phyloP scores from a whole-genome alignment of 2,329 filamentous ascomycete genomes.

The Aaosphaeria pasadenensis region DNA sequence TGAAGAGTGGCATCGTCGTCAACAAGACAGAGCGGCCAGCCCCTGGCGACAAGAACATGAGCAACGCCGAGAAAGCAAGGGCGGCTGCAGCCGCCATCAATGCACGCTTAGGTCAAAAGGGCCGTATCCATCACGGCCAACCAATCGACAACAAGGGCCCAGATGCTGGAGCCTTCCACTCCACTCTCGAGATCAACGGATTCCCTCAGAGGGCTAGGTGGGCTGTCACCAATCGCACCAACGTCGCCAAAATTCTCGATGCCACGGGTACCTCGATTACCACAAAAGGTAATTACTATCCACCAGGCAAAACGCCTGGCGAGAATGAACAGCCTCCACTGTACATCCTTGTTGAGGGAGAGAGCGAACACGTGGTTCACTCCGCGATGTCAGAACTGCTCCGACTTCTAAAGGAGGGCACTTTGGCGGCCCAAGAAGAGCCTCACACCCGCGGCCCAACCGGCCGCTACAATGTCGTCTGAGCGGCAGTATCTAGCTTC shows the following conservation, averaged over 20 bases:
- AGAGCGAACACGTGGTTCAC: conserved; percentile 89
- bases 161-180: conserved; percentile 94
- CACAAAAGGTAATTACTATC: conserved; percentile 91
- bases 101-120: conserved; percentile 81
- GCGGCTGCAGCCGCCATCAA: conserved; percentile 92
- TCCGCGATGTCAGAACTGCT: conserved; percentile 89
- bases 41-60: conserved; percentile 52
- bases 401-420: conserved; percentile 83
- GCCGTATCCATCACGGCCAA: conserved; percentile 84
- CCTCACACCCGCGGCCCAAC: conserved; percentile 77
- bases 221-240: conserved; percentile 97
- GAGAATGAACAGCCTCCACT: conserved; percentile 79
- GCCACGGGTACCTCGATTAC: conserved; percentile 94
- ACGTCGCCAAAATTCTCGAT: conserved; percentile 97
- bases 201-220: conserved; percentile 98
- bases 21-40: conserved; percentile 63
- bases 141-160: conserved; percentile 98
- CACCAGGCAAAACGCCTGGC: conserved; percentile 74
- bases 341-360: conserved; percentile 96
- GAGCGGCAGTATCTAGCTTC: background rate
- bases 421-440: conserved; percentile 75
- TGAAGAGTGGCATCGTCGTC: conserved; percentile 70
- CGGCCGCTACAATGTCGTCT: conserved; percentile 75
- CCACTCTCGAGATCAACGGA: conserved; percentile 97
- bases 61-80: conserved; percentile 71